Percentiles rank a stretch among this genome's conserved stretches.
phyloP scores from a whole-genome alignment of 129 eudicot genomes.

The Kitagawia praeruptora region DNA sequence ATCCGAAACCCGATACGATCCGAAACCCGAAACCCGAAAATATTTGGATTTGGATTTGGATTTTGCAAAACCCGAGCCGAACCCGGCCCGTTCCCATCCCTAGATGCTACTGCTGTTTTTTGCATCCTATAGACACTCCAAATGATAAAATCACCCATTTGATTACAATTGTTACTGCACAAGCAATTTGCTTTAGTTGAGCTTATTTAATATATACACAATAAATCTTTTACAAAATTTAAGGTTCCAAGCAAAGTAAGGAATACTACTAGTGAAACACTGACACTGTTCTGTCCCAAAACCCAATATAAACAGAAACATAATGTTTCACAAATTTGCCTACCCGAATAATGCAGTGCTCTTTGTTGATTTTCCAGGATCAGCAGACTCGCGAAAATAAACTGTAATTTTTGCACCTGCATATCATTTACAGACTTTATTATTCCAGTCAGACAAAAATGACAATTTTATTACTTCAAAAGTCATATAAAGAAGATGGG shows the following conservation, averaged over 20 bases:
- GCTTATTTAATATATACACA: neutral
- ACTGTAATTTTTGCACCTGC: neutral
- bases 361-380: neutral
- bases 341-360: neutral
- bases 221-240: neutral
- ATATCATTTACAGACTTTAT: neutral
- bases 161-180: neutral
- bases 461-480: neutral
- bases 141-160: neutral
- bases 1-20: too few relatives aligned
- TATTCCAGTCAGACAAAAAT: neutral
- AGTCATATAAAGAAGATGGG: neutral
- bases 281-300: neutral
- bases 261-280: neutral
- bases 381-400: neutral
- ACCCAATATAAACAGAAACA: neutral
- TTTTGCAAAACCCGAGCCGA: too few relatives aligned
- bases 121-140: too few relatives aligned
- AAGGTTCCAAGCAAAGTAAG: neutral
- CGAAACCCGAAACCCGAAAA: too few relatives aligned
- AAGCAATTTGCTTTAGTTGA: too few relatives aligned
- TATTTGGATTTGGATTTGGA: too few relatives aligned
- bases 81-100: too few relatives aligned
- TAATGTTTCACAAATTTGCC: neutral
- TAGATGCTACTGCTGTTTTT: too few relatives aligned